Base-by-base conservation (phyloP, 768 basidiomycete species). In the Suillus ampliporus region DNA sequence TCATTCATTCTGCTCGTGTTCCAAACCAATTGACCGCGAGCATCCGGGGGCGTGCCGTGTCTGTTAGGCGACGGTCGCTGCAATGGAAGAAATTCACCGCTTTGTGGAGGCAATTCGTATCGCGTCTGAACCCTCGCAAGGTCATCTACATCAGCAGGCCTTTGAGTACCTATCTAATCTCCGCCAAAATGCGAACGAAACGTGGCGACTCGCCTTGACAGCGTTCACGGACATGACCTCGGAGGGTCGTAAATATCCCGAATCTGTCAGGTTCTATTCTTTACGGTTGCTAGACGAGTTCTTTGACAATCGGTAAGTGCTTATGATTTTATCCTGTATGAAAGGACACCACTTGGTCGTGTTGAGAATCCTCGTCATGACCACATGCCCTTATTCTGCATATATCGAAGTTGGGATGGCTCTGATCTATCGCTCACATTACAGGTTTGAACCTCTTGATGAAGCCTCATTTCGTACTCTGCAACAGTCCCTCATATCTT, bases 31-130 rank as follows among this genome's bases (percentile, higher is more conserved):
- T 28, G 54, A 56, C 54, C 61, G 47, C 60, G 59, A 68, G 64
- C 65, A 67, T 62, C 66, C 60, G 59, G 13, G 65, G 63, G 58
- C 71, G 61, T 60, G 60, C 65, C 65, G 67, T 60, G 62, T 57
- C 61, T 58, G 47, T 67, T 65, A 67, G 64, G 58, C 10, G 19
- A 53, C 58, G 54, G 54, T 65, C 62, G 60, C 53, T 57, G 60
- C 71, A 40, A 92, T 92, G 92, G 89, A 85, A 71, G 87, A 91
- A 79, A 82, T 90, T 69, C 85, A 89, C 67, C 89, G 86, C 73
- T 82, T 92, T 66, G 87, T 91, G 19, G 90, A 89, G 78, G 95
- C 95, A 53, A 94, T 96, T 76, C 79, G 84, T 72, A 90, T 97
- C 78, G 95, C 95, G 57, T 91, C 91, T 64, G 90, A 95, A 80